A percentile compares a stretch with the other conserved stretches of the same genome.
These are phyloP conservation scores for Colletotrichum navitas DNA, from an alignment of 2,329 filamentous ascomycete genomes.

Conservation along the genomic window DNA sequence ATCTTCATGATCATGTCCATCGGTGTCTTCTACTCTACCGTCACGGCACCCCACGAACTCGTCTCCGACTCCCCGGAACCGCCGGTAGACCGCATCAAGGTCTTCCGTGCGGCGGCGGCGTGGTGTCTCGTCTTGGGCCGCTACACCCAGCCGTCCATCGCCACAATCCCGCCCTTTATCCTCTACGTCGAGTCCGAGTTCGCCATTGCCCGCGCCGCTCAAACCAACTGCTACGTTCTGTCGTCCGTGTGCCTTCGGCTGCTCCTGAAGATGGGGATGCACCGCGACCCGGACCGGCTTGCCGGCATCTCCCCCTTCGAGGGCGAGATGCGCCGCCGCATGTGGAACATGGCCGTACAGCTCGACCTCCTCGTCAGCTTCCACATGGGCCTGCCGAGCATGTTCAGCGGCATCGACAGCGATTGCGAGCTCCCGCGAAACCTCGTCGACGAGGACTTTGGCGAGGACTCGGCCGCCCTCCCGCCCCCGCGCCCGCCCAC, in stretches of 20 bases:
- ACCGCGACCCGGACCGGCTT: conserved; percentile 67
- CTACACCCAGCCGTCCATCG: conserved; percentile 62
- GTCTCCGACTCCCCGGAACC: conserved; percentile 55
- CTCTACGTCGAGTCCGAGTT: conserved; percentile 68
- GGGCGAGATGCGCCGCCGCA: conserved; percentile 65
- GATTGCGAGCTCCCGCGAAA: conserved; percentile 74
- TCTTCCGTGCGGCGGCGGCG: conserved; percentile 63
- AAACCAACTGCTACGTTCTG: conserved; percentile 68
- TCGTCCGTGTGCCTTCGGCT: conserved; percentile 64
- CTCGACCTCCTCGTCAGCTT: conserved; percentile 75
- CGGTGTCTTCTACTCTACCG: conserved; percentile 60
- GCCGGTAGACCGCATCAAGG: conserved; percentile 59
- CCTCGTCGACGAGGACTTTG: conserved; percentile 75
- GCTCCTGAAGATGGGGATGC: conserved; percentile 70
- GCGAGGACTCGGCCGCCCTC: conserved; percentile 64
- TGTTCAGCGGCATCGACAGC: conserved; percentile 73
- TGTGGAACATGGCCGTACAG: conserved; percentile 68
- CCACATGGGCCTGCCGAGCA: conserved; percentile 75
- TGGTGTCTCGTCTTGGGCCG: conserved; percentile 64
- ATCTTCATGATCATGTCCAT: conserved; percentile 62
- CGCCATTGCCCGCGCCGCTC: conserved; percentile 61
- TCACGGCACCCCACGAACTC: conserved; percentile 59
- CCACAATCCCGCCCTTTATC: conserved; percentile 64
- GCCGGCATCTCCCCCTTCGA: conserved; percentile 64
- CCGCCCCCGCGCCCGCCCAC: conserved; percentile 68